phyloP scores from a whole-genome alignment of 2,329 filamentous ascomycete species.

The Beauveria asiatica region DNA sequence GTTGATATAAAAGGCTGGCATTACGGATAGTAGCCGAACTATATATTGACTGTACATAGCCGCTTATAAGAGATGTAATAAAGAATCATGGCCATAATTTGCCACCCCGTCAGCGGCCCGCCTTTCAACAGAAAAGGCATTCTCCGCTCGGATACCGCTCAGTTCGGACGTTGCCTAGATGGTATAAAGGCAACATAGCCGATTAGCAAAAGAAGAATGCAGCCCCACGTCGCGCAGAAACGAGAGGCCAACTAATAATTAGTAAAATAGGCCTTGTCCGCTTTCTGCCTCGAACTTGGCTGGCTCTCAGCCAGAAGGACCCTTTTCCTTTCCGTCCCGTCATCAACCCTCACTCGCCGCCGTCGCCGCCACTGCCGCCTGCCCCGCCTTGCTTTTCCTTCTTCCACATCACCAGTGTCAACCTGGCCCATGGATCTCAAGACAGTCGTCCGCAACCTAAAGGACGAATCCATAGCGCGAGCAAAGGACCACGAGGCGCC shows the following conservation, averaged over 20 bases:
- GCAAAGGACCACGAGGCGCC: constrained; percentile 1
- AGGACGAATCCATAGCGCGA: background rate
- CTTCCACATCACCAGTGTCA: background rate
- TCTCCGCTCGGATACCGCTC: background rate
- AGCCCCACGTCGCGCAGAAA: background rate
- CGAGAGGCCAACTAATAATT: background rate
- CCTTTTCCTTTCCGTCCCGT: background rate
- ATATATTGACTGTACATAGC: background rate
- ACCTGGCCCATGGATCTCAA: constrained; percentile 9
- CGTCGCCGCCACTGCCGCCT: background rate
- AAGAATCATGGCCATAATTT: background rate
- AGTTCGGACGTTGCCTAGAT: background rate
- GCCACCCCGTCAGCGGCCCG: background rate
- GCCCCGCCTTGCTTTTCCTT: background rate
- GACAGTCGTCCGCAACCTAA: constrained; percentile 2
- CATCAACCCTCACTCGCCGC: background rate
- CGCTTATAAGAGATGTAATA: background rate
- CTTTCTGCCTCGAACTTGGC: background rate
- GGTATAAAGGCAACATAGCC: background rate
- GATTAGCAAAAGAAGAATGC: background rate
- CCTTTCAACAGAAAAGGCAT: background rate
- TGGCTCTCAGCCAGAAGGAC: background rate
- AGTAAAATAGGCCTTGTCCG: background rate
- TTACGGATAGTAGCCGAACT: background rate
- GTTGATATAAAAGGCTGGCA: background rate